Evolutionary conservation across 768 basidiomycete genomes (phyloP), one percentile per base, ranked within the genome.

Genomic region (Lactarius akahatsu): DNA sequence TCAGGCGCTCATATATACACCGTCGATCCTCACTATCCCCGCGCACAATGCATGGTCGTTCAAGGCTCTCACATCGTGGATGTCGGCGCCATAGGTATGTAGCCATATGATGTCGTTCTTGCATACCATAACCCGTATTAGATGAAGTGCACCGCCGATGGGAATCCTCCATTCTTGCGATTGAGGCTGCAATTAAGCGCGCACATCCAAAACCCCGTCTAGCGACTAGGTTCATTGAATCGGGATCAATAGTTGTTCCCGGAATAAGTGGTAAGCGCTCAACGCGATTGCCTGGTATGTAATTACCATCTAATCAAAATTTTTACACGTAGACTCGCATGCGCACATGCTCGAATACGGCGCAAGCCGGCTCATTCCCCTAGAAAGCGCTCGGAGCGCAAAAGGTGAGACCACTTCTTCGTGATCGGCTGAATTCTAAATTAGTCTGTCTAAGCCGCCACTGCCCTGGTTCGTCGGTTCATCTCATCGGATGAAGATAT

Each of bases 311-410:
- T 71, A 47, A 67, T 70, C 69, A 63, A 36, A 30, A 54, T 28
- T 52, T 57, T 54, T 50, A 62, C 47, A 54, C 41, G n/a, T 70
- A 90, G 91, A 93, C 76, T 89, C 91, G 3, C 91, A 93, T 76
- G 87, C 80, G 0, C 91, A 94, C 72, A 84, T 90, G 40, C 79
- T 94, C 3, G 89, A 91, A 75, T 91, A 92, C 72, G 92, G 92
- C 15, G 86, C 86, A 26, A 82, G 81, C 36, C 80, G 81, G 56
- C 80, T 85, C 64, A 80, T 92, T 50, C 83, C 87, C 57, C 79
- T 94, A 6, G 86, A 85, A 73, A 85, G 86, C 47, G 83, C 86
- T 3, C 78, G 77, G 52, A 85, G 83, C 3, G 79, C 87, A 28
- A 74, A 81, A 80, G 90, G 89, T 84, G 59, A 56, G 69, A 32